Conservation (phyloP, 371 early-diverging fungal species). For the Fennellomyces sp. region DNA sequence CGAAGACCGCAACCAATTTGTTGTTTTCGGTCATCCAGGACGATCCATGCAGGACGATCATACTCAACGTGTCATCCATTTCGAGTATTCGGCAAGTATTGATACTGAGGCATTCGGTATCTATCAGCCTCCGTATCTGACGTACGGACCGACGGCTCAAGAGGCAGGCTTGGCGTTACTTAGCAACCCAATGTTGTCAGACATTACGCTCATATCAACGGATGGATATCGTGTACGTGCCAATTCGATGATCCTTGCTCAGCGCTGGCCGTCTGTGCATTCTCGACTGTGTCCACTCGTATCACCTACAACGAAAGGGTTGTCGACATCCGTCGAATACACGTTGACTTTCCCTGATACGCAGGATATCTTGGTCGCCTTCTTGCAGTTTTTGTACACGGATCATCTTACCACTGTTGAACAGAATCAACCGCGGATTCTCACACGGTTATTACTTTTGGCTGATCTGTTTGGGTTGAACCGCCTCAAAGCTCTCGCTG, state of each 20-base stretch:
- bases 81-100: conserved; percentile 58
- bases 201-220: conserved; percentile 54
- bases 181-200: conserved; percentile 55
- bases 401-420: conserved; percentile 63
- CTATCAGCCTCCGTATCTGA: conserved; percentile 41
- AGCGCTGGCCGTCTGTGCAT: conserved; percentile 65
- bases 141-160: conserved; percentile 36
- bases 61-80: conserved; percentile 67
- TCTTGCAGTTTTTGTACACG: conserved; percentile 70
- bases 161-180: conserved; percentile 63
- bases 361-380: conserved; percentile 56
- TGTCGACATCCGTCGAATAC: neutral
- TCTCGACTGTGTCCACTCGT: conserved; percentile 20
- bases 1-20: conserved; percentile 57
- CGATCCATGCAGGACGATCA: conserved; percentile 69
- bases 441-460: conserved; percentile 59
- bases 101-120: conserved; percentile 71
- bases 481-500: conserved; percentile 55
- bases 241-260: conserved; percentile 66
- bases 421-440: conserved; percentile 51
- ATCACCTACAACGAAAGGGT: conserved; percentile 3
- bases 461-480: conserved; percentile 58
- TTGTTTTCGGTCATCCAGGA: conserved; percentile 75
- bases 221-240: conserved; percentile 59
- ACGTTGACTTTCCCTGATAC: conserved; percentile 54